Base-by-base conservation (phyloP, 2,329 filamentous ascomycete genomes). In the Sclerotinia subarctica region DNA sequence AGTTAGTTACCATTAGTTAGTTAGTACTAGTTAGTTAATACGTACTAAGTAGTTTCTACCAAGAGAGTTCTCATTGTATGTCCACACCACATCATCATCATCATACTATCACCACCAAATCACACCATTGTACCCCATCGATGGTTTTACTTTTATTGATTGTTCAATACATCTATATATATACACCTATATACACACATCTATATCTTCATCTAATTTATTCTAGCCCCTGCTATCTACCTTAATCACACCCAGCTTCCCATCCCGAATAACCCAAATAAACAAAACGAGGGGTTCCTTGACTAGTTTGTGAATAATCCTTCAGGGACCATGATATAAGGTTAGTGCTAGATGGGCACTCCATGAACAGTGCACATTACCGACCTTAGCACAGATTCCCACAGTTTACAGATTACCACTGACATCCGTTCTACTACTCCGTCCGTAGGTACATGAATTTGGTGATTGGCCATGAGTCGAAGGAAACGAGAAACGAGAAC, bases 361-460 rank as follows among this genome's bases (percentile, higher is more conserved):
- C 57, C 42, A 32, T 60, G 57, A 60, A 32, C 57, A 47, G 57
- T 59, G 57, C 56, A 59, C 38, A 1, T 51, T 26, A 26, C 51
- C 15, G 38, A 42, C 38, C 38, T 42, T 38, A 38, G 3, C 29
- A n/a, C n/a, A n/a, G n/a, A n/a, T n/a, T 29, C 5, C 29, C 29
- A 29, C 29, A 29, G 29, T 2, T 10, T 8, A 35, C 10, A 1
- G 35, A 35, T 38, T 15, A 42, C 38, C 38, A 15, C 35, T 10
- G 35, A 1, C 35, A 38, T 11, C 11, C 35, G 35, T 38, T 38
- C 52, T 15, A 35, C 52, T n/a, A 0, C 26, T 5, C 35, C 17
- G 51, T 5, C 35, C 17, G 51, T 19, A 53, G 17, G 11, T 44
- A 19, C 15, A 13, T 21, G 4, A 42, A 46, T 3, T 60, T 46